Percentiles rank a stretch among this genome's conserved stretches.
These are phyloP conservation scores for Fennellomyces sp. DNA, from an alignment of 371 early-diverging fungal species.

Conservation along the genomic window DNA sequence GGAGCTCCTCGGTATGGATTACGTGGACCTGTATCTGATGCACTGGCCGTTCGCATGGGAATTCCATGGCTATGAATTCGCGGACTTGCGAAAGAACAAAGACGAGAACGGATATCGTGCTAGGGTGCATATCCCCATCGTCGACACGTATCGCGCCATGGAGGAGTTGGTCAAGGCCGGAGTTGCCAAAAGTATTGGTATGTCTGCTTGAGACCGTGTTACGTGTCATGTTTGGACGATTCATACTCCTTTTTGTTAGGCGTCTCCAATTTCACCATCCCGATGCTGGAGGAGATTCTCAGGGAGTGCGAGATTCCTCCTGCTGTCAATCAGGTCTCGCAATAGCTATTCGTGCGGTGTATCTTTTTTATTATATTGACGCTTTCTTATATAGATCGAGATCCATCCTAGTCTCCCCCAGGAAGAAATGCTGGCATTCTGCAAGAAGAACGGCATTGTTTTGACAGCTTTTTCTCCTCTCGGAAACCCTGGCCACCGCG, in stretches of 20 bases:
- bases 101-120: conserved; percentile 27
- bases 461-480: conserved; percentile 55
- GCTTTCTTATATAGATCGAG: conserved; percentile 59
- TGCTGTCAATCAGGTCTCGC: conserved; percentile 72
- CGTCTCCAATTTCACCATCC: conserved; percentile 68
- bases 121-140: conserved; percentile 47
- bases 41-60: conserved; percentile 47
- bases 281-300: conserved; percentile 71
- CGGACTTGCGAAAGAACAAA: conserved; percentile 10
- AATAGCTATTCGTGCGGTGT: neutral
- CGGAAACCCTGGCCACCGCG: conserved; percentile 32
- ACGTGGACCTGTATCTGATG: conserved; percentile 92
- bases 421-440: conserved; percentile 37
- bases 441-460: conserved; percentile 38
- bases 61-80: conserved; percentile 34
- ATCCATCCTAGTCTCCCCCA: conserved; percentile 59
- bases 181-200: conserved; percentile 52
- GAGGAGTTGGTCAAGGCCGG: conserved; percentile 67
- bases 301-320: conserved; percentile 74
- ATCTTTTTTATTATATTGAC: too few relatives aligned
- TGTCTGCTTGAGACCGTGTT: neutral
- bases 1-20: conserved; percentile 72
- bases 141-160: conserved; percentile 80
- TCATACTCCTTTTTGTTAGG: conserved; percentile 9
- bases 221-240: conserved; percentile 15